Percentiles rank a stretch among this genome's conserved stretches.
Conservation (phyloP, 2,329 filamentous ascomycete species). For the Phialophora macrospora region DNA sequence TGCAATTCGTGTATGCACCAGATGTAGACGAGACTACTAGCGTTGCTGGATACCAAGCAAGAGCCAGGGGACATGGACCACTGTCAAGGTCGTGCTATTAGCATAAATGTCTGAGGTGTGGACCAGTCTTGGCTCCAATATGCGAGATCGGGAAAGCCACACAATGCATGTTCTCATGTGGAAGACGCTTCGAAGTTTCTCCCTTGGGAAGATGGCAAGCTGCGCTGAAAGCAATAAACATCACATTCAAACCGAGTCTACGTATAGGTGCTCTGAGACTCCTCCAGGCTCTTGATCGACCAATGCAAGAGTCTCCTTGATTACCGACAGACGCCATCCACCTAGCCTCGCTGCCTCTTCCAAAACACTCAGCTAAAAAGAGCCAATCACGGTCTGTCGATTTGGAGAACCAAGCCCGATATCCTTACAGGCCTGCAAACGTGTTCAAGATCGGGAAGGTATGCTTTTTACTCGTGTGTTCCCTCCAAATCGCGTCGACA, state of each 20-base stretch:
- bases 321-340: not conserved
- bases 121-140: not conserved
- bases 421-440: conserved; percentile 19
- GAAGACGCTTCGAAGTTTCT: not conserved
- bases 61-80: not conserved
- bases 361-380: not conserved
- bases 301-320: not conserved
- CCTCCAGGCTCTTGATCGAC: not conserved
- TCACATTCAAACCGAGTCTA: not conserved
- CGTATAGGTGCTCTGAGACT: not conserved
- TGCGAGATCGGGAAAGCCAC: not conserved
- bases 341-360: not conserved
- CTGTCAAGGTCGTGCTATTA: not conserved
- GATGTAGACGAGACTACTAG: conserved; percentile 11
- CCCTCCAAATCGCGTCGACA: conserved; percentile 16
- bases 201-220: not conserved
- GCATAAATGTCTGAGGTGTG: not conserved
- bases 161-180: not conserved
- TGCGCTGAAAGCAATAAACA: not conserved
- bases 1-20: conserved; percentile 9
- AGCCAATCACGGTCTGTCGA: not conserved
- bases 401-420: not conserved
- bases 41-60: not conserved
- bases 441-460: conserved; percentile 18
- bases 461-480: conserved; percentile 11